phyloP scores from a whole-genome alignment of 257 asterid genomes.

The Nicotiana paniculata region DNA sequence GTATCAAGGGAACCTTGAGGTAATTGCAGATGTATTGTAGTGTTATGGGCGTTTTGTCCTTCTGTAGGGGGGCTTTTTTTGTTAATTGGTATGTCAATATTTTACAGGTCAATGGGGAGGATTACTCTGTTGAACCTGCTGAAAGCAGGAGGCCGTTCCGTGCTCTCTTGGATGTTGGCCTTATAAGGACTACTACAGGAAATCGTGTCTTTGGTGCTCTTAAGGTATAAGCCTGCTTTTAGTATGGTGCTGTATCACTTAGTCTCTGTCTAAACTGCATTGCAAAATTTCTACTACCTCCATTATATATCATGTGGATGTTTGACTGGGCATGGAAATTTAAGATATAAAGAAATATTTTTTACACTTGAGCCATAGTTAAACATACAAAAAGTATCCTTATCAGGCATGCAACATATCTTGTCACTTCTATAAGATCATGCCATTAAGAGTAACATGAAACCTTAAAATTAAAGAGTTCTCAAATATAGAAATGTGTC shows the following conservation, averaged over 20 bases:
- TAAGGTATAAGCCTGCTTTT: slow-evolving; percentile 33
- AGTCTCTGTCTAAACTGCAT: background rate
- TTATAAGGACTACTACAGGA: slow-evolving; percentile 57
- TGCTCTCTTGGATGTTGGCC: slow-evolving; percentile 66
- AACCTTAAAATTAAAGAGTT: background rate
- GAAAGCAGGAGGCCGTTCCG: slow-evolving; percentile 67
- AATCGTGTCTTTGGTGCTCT: slow-evolving; percentile 73
- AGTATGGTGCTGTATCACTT: background rate
- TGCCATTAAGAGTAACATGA: background rate
- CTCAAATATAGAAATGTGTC: background rate
- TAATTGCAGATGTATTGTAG: slow-evolving; percentile 11
- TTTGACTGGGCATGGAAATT: background rate
- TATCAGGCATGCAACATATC: background rate
- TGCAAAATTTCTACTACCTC: no score
- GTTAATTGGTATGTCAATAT: background rate
- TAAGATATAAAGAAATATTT: background rate
- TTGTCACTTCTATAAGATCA: background rate
- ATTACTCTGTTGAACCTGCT: slow-evolving; percentile 64
- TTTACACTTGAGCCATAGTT: background rate
- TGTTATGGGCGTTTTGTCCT: background rate
- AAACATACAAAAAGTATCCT: background rate
- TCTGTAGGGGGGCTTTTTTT: background rate
- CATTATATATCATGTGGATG: background rate
- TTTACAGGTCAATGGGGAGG: slow-evolving; percentile 59
- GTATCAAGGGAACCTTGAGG: slow-evolving; percentile 69